A percentile compares a stretch with the other conserved stretches of the same genome.
These are phyloP conservation scores for Podospora tetraspora DNA, from an alignment of 495 filamentous ascomycete genomes.

Conservation along the genomic window DNA sequence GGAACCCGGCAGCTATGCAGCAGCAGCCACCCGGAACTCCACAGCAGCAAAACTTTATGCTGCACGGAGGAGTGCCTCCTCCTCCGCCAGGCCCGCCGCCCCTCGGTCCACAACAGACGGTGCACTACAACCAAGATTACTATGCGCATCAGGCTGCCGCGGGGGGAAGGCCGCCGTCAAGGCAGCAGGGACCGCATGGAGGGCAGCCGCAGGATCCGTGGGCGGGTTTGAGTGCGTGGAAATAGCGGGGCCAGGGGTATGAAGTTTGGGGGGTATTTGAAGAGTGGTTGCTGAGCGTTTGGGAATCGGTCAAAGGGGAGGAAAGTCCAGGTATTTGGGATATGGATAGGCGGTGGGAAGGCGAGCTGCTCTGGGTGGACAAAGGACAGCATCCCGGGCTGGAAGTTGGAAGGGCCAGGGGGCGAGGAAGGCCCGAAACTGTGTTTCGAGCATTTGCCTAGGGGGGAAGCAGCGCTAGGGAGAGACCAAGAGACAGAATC, in stretches of 20 bases:
- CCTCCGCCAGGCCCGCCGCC: constrained; percentile 81
- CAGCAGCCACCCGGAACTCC: constrained; percentile 19
- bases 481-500: not conserved
- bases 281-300: not conserved
- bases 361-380: too few species aligned
- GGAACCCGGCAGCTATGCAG: constrained; percentile 37
- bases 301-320: not conserved
- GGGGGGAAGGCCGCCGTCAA: constrained; percentile 15
- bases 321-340: not conserved
- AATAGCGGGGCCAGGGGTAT: constrained; percentile 39
- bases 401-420: not conserved
- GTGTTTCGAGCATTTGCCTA: not conserved
- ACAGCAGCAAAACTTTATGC: constrained; percentile 49
- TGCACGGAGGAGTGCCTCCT: constrained; percentile 74
- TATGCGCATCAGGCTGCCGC: constrained; percentile 25
- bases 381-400: not conserved
- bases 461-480: not conserved
- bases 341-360: not conserved
- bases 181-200: constrained; percentile 28
- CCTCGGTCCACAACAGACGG: constrained; percentile 62
- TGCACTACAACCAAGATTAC: constrained; percentile 42
- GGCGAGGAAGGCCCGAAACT: not conserved
- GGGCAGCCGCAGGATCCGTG: constrained; percentile 63
- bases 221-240: constrained; percentile 84
- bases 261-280: not conserved